Evolutionary conservation across 352 stramenopile genomes (phyloP).

Genomic region (Phytopythium sindhum): DNA sequence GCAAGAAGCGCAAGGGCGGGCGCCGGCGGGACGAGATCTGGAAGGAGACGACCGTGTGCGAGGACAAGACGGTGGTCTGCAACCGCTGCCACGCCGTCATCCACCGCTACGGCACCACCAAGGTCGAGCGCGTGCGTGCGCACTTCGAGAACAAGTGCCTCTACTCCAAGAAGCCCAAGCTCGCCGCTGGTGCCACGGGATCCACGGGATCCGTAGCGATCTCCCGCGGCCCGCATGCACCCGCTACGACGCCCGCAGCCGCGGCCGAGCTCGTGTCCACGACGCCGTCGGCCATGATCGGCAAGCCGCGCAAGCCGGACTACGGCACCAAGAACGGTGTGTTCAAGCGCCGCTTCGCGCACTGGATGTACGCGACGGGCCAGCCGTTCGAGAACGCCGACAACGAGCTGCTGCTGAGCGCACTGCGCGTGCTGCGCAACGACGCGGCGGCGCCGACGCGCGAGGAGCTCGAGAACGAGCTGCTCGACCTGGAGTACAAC

Average conservation of each 20-base stretch:
- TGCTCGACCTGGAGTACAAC: conserved; percentile 53
- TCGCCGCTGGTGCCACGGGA: conserved; percentile 5
- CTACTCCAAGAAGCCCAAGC: conserved; percentile 19
- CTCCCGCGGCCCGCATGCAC: neutral
- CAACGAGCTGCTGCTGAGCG: conserved; percentile 35
- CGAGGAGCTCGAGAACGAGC: conserved; percentile 61
- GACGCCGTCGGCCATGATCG: neutral
- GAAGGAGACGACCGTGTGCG: conserved; percentile 49
- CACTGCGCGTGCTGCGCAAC: conserved; percentile 36
- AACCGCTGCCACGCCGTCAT: conserved; percentile 65
- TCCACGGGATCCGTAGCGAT: neutral
- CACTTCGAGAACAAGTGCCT: conserved; percentile 68
- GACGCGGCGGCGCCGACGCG: conserved; percentile 40
- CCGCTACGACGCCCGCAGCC: no score
- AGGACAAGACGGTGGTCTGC: conserved; percentile 62
- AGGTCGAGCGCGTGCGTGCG: conserved; percentile 66
- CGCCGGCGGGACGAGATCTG: conserved; percentile 54
- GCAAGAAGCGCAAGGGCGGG: conserved; percentile 51
- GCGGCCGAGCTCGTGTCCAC: neutral
- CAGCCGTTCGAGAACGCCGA: conserved; percentile 45
- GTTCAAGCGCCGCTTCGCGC: conserved; percentile 63
- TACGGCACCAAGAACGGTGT: conserved; percentile 45
- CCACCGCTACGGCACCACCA: conserved; percentile 62
- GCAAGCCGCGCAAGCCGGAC: conserved; percentile 14
- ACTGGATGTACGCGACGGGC: conserved; percentile 61